Percentiles rank a stretch among this genome's conserved stretches.
Evolutionary conservation across 768 basidiomycete genomes (phyloP).

Genomic region (Pulveroboletus sp.): DNA sequence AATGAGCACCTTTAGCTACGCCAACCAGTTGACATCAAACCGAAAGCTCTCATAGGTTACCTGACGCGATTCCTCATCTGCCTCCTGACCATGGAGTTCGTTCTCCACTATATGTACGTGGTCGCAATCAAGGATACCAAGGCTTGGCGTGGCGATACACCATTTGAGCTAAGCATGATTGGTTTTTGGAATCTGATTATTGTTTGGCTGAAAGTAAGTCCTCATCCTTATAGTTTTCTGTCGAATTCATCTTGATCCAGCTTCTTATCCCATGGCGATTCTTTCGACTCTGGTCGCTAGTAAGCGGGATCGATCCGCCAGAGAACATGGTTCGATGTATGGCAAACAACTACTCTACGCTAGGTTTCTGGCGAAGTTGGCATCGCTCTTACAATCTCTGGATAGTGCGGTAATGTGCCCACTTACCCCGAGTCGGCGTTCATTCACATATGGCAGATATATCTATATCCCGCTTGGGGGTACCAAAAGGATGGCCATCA

Average conservation of each 20-base stretch:
- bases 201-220: constrained; percentile 89
- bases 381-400: constrained; percentile 96
- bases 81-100: constrained; percentile 83
- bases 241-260: constrained; percentile 38
- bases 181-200: constrained; percentile 97
- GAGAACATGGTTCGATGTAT: constrained; percentile 99
- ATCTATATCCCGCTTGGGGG: constrained; percentile 95
- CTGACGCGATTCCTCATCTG: constrained; percentile 66
- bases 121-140: constrained; percentile 91
- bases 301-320: constrained; percentile 87
- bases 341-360: constrained; percentile 92
- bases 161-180: constrained; percentile 84
- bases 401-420: constrained; percentile 68
- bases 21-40: constrained; percentile 48
- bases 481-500: constrained; percentile 47
- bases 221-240: background rate
- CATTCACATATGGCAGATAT: constrained; percentile 53
- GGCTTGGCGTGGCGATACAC: constrained; percentile 77
- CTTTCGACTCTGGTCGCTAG: constrained; percentile 91
- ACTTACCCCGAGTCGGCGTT: background rate
- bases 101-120: constrained; percentile 94
- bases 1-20: constrained; percentile 47
- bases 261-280: constrained; percentile 94
- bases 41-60: constrained; percentile 49
- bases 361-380: constrained; percentile 97